phyloP scores from a whole-genome alignment of 164 flowering plant genomes.

The Tetrastigma voinierianum region DNA sequence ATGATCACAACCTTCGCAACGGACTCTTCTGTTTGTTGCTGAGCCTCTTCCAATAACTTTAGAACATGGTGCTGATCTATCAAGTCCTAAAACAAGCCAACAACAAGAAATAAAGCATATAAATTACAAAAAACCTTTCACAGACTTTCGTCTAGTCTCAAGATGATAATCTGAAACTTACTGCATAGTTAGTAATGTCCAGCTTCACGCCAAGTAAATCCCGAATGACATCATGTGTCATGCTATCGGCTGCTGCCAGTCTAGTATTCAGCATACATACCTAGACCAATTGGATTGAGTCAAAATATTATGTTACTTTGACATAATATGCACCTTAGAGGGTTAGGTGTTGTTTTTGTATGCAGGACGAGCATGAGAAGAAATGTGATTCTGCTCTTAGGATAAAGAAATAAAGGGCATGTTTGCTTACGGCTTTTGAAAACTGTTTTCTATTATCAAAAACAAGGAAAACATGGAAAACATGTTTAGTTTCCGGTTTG shows the following conservation, averaged over 20 bases:
- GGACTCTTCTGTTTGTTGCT: slow-evolving; percentile 46
- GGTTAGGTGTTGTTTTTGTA: neutral
- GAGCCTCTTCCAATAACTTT: slow-evolving; percentile 63
- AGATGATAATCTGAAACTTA: slow-evolving; percentile 35
- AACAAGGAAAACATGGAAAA: too few species aligned
- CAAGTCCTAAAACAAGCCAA: slow-evolving; percentile 46
- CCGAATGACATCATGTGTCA: slow-evolving; percentile 95
- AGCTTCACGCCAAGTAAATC: slow-evolving; percentile 88
- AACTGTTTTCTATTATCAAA: too few species aligned
- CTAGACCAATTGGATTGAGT: slow-evolving; percentile 29
- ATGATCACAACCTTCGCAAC: slow-evolving; percentile 44
- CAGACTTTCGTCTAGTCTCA: neutral
- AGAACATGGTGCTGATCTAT: slow-evolving; percentile 64
- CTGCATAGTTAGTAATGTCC: slow-evolving; percentile 85
- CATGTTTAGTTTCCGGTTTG: too few species aligned
- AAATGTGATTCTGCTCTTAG: too few species aligned
- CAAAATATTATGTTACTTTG: neutral
- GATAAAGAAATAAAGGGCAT: too few species aligned
- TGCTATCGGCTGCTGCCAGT: slow-evolving; percentile 85
- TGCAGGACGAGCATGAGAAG: neutral
- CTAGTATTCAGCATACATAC: slow-evolving; percentile 70
- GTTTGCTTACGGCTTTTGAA: too few species aligned
- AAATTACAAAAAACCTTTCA: neutral
- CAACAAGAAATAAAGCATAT: neutral
- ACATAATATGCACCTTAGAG: neutral